These are phyloP conservation scores for Lachnellula occidentalis DNA, from an alignment of 2,329 filamentous ascomycete genomes.

Conservation along the genomic window DNA sequence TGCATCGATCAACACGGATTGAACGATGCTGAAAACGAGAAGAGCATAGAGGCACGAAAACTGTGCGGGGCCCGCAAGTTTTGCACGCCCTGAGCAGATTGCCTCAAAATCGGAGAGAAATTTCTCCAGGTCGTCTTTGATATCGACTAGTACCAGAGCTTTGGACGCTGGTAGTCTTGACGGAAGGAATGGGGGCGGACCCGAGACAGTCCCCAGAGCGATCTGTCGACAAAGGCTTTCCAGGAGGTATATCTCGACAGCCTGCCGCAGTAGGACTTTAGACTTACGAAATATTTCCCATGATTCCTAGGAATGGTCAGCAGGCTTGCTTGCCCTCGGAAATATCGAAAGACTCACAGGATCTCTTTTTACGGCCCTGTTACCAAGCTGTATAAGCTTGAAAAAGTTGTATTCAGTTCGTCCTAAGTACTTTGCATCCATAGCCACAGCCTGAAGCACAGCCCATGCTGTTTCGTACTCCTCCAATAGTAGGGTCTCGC, in stretches of 20 bases:
- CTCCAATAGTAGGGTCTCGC: not conserved
- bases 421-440: slow-evolving; percentile 16
- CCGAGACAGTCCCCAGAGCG: slow-evolving; percentile 11
- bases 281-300: slow-evolving; percentile 19
- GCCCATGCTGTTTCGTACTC: slow-evolving; percentile 20
- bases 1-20: slow-evolving; percentile 20
- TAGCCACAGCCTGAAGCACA: slow-evolving; percentile 16
- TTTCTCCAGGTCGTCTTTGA: slow-evolving; percentile 15
- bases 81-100: slow-evolving; percentile 15
- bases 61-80: slow-evolving; percentile 14
- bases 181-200: slow-evolving; percentile 13
- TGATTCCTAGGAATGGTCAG: slow-evolving; percentile 5
- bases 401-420: slow-evolving; percentile 21
- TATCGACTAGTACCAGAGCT: slow-evolving; percentile 18
- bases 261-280: slow-evolving; percentile 18
- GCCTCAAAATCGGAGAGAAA: slow-evolving; percentile 18
- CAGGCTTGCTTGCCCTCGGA: not conserved
- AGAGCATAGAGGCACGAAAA: slow-evolving; percentile 19
- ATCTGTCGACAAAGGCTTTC: slow-evolving; percentile 21
- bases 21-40: slow-evolving; percentile 16
- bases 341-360: slow-evolving; percentile 5
- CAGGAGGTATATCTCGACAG: slow-evolving; percentile 20
- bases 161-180: slow-evolving; percentile 14
- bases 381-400: slow-evolving; percentile 14
- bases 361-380: slow-evolving; percentile 8